Conservation (phyloP, 1,139 yeast genomes). For the Wickerhamomyces sp. region DNA sequence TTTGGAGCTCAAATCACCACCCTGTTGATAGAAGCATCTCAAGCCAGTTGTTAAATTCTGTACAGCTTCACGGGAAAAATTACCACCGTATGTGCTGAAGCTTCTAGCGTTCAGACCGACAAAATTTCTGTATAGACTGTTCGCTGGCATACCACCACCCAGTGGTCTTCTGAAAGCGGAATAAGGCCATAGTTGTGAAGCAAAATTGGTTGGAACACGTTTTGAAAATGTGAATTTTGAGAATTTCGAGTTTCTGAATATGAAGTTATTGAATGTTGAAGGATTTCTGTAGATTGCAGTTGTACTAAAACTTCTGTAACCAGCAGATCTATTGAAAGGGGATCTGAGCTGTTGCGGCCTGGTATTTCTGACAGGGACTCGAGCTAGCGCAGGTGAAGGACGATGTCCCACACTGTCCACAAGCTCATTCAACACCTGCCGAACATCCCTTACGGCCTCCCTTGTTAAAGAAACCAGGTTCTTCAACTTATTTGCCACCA, state of each 20-base stretch:
- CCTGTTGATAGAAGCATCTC: slow-evolving; percentile 29
- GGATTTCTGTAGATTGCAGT: slow-evolving; percentile 7
- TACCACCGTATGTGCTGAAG: slow-evolving; percentile 20
- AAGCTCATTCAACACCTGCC: slow-evolving; percentile 32
- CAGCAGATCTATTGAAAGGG: slow-evolving; percentile 7
- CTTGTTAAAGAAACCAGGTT: slow-evolving; percentile 29
- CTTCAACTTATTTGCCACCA: slow-evolving; percentile 23
- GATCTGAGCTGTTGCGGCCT: slow-evolving; percentile 7
- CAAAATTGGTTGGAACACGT: slow-evolving; percentile 11
- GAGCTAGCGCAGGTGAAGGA: slow-evolving; percentile 22
- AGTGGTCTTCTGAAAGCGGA: slow-evolving; percentile 19
- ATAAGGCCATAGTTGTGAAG: slow-evolving; percentile 20
- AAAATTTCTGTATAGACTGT: slow-evolving; percentile 20
- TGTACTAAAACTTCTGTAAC: slow-evolving; percentile 15
- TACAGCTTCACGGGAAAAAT: slow-evolving; percentile 32
- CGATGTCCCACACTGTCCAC: slow-evolving; percentile 22
- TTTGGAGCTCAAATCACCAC: slow-evolving; percentile 20
- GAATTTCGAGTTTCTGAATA: slow-evolving; percentile 4
- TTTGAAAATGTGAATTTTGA: slow-evolving; percentile 9
- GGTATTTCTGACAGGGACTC: slow-evolving; percentile 21
- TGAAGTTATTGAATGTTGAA: slow-evolving; percentile 5
- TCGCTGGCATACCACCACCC: slow-evolving; percentile 15
- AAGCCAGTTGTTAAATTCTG: slow-evolving; percentile 32
- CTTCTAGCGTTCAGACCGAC: slow-evolving; percentile 19
- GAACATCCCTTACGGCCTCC: slow-evolving; percentile 31